These are phyloP conservation scores for Prunus campanulata DNA, from an alignment of 306 rosid species.

Conservation along the genomic window DNA sequence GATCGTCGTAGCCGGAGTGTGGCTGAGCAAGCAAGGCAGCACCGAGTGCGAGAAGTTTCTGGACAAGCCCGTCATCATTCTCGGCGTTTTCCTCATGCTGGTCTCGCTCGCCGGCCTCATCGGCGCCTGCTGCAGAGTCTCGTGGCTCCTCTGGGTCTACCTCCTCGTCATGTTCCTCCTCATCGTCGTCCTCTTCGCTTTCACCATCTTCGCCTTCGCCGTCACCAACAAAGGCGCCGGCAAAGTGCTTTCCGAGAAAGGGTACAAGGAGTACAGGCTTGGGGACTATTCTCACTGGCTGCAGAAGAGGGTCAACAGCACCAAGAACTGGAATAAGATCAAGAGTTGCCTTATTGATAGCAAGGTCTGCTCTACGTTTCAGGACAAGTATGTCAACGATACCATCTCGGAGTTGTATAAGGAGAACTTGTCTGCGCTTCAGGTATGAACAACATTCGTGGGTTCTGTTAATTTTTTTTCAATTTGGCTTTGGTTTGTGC, in stretches of 20 bases:
- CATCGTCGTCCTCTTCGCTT: constrained; percentile 49
- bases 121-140: constrained; percentile 66
- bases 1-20: constrained; percentile 48
- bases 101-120: constrained; percentile 69
- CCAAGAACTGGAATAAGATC: constrained; percentile 57
- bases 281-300: constrained; percentile 87
- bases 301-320: constrained; percentile 57
- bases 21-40: constrained; percentile 60
- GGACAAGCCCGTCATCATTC: constrained; percentile 53
- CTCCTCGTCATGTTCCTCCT: constrained; percentile 77
- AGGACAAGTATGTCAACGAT: constrained; percentile 7
- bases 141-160: constrained; percentile 78
- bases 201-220: constrained; percentile 69
- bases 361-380: constrained; percentile 43
- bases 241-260: constrained; percentile 28
- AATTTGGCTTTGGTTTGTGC: background rate
- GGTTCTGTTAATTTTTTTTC: background rate
- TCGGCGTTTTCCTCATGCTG: constrained; percentile 61
- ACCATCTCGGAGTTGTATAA: constrained; percentile 16
- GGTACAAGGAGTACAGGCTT: constrained; percentile 71
- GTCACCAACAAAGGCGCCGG: constrained; percentile 76
- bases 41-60: constrained; percentile 63
- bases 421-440: constrained; percentile 51
- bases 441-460: constrained; percentile 37
- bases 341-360: constrained; percentile 57